Evolutionary conservation across 2,329 filamentous ascomycete genomes (phyloP), one percentile per base, ranked within the genome.

Genomic region (Ophiostoma ips): DNA sequence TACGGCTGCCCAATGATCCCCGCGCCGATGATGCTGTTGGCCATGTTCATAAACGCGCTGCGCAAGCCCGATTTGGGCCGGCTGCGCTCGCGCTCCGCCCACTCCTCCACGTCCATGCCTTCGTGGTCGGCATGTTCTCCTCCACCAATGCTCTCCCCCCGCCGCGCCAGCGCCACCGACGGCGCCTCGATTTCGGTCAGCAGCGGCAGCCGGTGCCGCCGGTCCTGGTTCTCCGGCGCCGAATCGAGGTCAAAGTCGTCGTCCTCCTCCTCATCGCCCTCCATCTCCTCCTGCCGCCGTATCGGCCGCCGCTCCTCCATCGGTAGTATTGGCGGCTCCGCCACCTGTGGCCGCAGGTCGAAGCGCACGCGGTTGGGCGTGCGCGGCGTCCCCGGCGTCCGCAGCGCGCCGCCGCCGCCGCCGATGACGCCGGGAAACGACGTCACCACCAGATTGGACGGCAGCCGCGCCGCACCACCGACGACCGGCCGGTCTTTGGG

Each of bases 11-110:
- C 79, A 60, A 83, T 83, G 64, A 83, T 83, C 48, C 80, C 79
- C 2, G 80, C 81, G 36, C 80, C 81, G 58, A 98, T 95, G 64
- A 98, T 98, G 59, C 86, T 94, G 70, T 98, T 98, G 55, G 92
- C 90, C 92, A 98, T 98, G 68, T 98, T 98, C 88, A 96, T 95
- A 58, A 98, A 96, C 3, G 92, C 90, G 63, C 84, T 87, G 55
- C 77, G 74, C 68, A 96, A 75, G 5, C 84, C 84, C 52, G 87
- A 94, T 68, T 90, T 90, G 44, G 90, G 88, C 51, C 89, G 75
- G 37, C 61, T 60, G 50, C 72, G 70, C 62, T 81, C 76, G 33
- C 70, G 67, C 58, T 75, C 71, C 5, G 71, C 73, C 66, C 71
- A 72, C 30, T 18, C 52, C 48, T 70, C 63, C 24, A 70, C 64